Base-by-base conservation (phyloP, 106 monocot species). In the Dendrobium nobile region DNA sequence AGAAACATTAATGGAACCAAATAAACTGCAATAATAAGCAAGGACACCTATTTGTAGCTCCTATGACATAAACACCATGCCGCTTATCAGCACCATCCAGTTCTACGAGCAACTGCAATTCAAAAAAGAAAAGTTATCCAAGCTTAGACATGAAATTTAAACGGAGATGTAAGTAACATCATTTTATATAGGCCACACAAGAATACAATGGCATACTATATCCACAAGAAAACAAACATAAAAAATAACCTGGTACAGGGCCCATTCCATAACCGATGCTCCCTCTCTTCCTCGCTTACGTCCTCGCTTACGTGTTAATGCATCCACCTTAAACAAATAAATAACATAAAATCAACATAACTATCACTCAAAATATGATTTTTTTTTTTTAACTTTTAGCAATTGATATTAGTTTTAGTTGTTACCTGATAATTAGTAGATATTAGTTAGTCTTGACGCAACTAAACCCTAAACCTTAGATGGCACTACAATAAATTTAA, bases 51-150 rank as follows among this genome's bases (percentile, higher is more conserved):
- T 99, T 99, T 77, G 98, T 95, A 47, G 98, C 95, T 83, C 98
- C 98, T 75, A 99, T 90, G 19, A 99, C 91, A 86, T 85, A 93
- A 77, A 99, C 92, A 80, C 95, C 95, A 72, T 82, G 84, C 9
- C 95, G 80, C n/a, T 95, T 80, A 80, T 90, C 93, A 78, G 92
- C 92, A 77, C 98, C 98, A 86, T 95, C 98, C 28, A 99, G 86
- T 83, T 99, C 95, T 78, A 91, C 83, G 41, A 96, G 91, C 40
- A 93, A 68, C 93, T 95, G 86, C 78, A 87, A 33, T 83, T 59
- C 81, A 31, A 31, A 31, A 31, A 31, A 31, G 1, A 41, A 83
- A 67, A 48, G 11, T 10, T 24, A 76, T 2, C 22, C 16, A 76
- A 48, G 47, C n/a, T 27, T 76, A 48, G 24, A 48, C 4, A 48